Evolutionary conservation across 768 basidiomycete genomes (phyloP), one percentile per base, ranked within the genome.

Genomic region (Panus rudis): DNA sequence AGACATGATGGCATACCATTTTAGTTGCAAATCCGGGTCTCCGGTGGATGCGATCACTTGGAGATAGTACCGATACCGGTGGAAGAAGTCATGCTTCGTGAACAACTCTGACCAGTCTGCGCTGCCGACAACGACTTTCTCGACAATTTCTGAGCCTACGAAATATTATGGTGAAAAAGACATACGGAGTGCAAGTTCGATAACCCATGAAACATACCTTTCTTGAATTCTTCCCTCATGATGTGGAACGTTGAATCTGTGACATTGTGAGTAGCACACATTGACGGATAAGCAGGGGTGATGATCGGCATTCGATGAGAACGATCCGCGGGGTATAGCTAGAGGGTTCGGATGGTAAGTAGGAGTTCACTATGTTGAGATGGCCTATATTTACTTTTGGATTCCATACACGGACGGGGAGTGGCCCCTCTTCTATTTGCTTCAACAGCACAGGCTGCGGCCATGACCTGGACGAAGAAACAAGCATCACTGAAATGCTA

Each of bases 241-340:
- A 99, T 88, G 73, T 85, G 82, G 65, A 96, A 91, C 4, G 94
- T 98, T 7, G 92, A 96, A 32, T 79, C 78, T 40, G 92, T 92
- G 47, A 98, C 93, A 55, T 98, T 99, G 67, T 99, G 96, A 14
- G 96, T 99, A 20, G 94, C 80, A 62, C 94, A 98, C 94, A 99
- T 99, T 5, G 94, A 84, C 35, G 96, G 96, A 64, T 97, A 99
- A 10, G 96, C 93, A 3, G 96, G 96, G 2, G 96, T 99, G 54
- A 99, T 98, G 57, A 99, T 97, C 11, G 96, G 96, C 96, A 98
- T 98, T 52, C 91, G 78, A 65, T 99, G 96, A n/a, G 88, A 77
- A 45, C 88, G 75, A 63, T 97, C 92, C 47, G 79, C 79, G 4
- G 92, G 92, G 62, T 94, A 97, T 42, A 96, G 63, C 87, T 93